Evolutionary conservation across 2,329 filamentous ascomycete genomes (phyloP), one percentile per base, ranked within the genome.

Genomic region (Cadophora sp.): DNA sequence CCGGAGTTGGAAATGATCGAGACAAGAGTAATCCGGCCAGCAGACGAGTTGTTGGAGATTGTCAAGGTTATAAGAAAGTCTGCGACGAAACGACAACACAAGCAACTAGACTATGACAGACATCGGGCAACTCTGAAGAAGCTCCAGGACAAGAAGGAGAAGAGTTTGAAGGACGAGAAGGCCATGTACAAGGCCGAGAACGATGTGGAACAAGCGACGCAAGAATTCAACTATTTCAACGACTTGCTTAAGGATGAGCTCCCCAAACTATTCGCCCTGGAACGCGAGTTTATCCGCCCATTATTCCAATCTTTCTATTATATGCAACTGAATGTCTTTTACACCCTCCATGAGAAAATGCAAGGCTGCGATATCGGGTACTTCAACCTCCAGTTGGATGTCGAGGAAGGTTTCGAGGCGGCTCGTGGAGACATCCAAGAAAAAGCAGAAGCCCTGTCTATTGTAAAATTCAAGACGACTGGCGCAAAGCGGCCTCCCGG

Each of bases 271-370:
- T 99, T 99, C 80, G 80, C 83, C 8, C 87, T 99, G 20, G 96
- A 99, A 80, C 88, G 90, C 71, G 91, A 98, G 79, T 98, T 99
- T 79, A 99, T 99, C 79, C 90, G 93, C 73, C 96, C 96, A 2
- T 87, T 99, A 8, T 99, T 99, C 85, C 96, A 98, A 79, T 97
- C 93, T 11, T 99, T 99, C 83, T 99, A 99, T 82, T 99, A 98
- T 84, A 99, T 99, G 96, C 96, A 99, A 80, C 87, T 99, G 72
- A 99, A 99, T 80, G 93, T 99, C 72, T 99, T 98, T 80, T 99
- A 99, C 81, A 99, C 96, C 0, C 85, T 99, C 63, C 96, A 99
- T 79, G 95, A 98, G 81, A 93, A 91, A 81, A 99, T 99, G 96
- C 96, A 99, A 82, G 89, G 87, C 72, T 94, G 96, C 79, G 94